A percentile compares a stretch with the other conserved stretches of the same genome.
Conservation (phyloP, 345 rosid species). For the Reutealis trisperma region DNA sequence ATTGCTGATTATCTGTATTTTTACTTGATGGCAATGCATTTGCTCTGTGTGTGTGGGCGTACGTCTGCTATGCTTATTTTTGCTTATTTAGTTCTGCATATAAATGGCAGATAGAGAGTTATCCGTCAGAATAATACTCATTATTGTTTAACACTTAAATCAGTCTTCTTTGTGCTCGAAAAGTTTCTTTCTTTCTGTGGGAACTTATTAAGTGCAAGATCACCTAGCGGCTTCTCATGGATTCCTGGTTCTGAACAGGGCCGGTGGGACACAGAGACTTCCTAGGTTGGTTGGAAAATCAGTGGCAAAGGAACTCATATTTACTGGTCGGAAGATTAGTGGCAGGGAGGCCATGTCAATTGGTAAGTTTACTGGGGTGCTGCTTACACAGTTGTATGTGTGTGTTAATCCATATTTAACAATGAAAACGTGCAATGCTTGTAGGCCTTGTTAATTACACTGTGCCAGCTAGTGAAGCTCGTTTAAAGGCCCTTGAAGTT, state of each 20-base stretch:
- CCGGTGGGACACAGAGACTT: conserved; percentile 93
- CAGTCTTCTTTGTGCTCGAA: neutral
- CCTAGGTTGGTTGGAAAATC: conserved; percentile 85
- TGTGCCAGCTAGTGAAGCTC: conserved; percentile 75
- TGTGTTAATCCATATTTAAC: conserved; percentile 1
- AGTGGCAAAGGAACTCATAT: conserved; percentile 79
- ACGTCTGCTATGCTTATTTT: neutral
- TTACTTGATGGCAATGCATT: neutral
- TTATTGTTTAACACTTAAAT: neutral
- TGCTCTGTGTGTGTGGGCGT: neutral
- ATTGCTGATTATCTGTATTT: neutral
- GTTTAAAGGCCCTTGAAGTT: conserved; percentile 70
- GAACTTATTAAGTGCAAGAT: conserved; percentile 9
- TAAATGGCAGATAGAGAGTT: neutral
- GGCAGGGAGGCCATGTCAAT: conserved; percentile 68
- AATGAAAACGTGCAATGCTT: conserved; percentile 6
- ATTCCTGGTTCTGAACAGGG: conserved; percentile 48
- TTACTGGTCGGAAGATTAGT: conserved; percentile 70
- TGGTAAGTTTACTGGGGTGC: conserved; percentile 42
- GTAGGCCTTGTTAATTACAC: conserved; percentile 75
- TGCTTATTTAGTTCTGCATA: neutral
- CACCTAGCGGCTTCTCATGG: conserved; percentile 4
- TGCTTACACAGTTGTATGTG: neutral
- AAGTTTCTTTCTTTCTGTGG: neutral
- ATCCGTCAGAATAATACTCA: neutral